Evolutionary conservation across 768 basidiomycete species (phyloP).

Genomic region (Trametes sanguinea): DNA sequence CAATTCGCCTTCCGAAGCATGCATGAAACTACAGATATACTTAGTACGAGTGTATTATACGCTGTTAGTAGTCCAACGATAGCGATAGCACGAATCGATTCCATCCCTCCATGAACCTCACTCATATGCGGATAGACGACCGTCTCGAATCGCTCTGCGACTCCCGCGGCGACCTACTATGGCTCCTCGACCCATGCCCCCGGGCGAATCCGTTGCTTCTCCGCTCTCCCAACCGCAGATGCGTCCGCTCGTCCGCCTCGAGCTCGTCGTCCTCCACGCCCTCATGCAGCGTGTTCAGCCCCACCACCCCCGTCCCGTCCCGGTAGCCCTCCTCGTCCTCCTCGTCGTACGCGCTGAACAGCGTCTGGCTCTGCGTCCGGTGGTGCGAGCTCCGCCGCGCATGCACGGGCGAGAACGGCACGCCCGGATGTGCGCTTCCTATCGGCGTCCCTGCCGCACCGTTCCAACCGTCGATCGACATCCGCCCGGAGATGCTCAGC

Average conservation of each 20-base stretch:
- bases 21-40: too few species aligned
- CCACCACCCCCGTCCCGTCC: constrained; percentile 45
- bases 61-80: too few species aligned
- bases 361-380: constrained; percentile 60
- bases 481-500: constrained; percentile 76
- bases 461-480: constrained; percentile 80
- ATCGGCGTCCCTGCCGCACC: constrained; percentile 38
- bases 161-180: constrained; percentile 52
- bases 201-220: constrained; percentile 8
- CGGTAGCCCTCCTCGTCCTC: constrained; percentile 53
- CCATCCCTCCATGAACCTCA: background rate
- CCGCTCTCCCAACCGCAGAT: constrained; percentile 40
- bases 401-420: constrained; percentile 45
- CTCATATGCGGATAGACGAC: constrained; percentile 17
- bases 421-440: constrained; percentile 28
- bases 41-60: too few species aligned
- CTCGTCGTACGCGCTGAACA: constrained; percentile 79
- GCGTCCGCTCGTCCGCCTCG: constrained; percentile 47
- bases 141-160: constrained; percentile 43
- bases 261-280: constrained; percentile 54
- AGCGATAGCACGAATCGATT: too few species aligned
- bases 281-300: constrained; percentile 66
- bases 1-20: too few species aligned
- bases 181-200: constrained; percentile 47
- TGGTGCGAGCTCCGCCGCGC: constrained; percentile 68